These are phyloP conservation scores for Dactylorhiza incarnata DNA, from an alignment of 106 monocot species.

Conservation along the genomic window DNA sequence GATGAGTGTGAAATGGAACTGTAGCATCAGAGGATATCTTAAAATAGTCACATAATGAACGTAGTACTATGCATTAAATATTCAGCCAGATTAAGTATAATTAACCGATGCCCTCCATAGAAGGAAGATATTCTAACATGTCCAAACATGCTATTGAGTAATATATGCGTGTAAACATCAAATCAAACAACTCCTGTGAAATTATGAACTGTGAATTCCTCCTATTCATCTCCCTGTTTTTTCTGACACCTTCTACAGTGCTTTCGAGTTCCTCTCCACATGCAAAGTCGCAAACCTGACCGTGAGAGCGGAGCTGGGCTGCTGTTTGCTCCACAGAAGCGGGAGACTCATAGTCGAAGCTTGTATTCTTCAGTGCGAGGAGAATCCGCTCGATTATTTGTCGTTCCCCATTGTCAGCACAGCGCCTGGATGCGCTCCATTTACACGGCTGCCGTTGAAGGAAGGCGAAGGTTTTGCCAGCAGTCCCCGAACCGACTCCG, in stretches of 20 bases:
- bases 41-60: too few species aligned
- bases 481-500: slow-evolving; percentile 46
- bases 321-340: slow-evolving; percentile 80
- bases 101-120: too few species aligned
- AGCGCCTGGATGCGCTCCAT: slow-evolving; percentile 24
- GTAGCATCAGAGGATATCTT: too few species aligned
- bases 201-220: background rate
- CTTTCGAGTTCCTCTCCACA: slow-evolving; percentile 79
- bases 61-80: too few species aligned
- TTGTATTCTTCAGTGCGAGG: slow-evolving; percentile 89
- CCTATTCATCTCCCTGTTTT: background rate
- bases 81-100: too few species aligned
- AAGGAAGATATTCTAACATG: too few species aligned
- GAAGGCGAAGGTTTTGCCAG: background rate
- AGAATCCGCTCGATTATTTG: slow-evolving; percentile 84
- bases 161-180: too few species aligned
- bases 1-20: too few species aligned
- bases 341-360: slow-evolving; percentile 80
- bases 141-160: too few species aligned
- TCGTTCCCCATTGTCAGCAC: slow-evolving; percentile 93
- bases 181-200: too few species aligned
- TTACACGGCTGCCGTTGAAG: slow-evolving; percentile 18
- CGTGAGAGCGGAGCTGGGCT: slow-evolving; percentile 84
- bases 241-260: slow-evolving; percentile 30
- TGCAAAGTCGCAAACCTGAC: slow-evolving; percentile 93